These are phyloP conservation scores for Papiliotrema flavescens DNA, from an alignment of 1,284 basidiomycete genomes.

Conservation along the genomic window DNA sequence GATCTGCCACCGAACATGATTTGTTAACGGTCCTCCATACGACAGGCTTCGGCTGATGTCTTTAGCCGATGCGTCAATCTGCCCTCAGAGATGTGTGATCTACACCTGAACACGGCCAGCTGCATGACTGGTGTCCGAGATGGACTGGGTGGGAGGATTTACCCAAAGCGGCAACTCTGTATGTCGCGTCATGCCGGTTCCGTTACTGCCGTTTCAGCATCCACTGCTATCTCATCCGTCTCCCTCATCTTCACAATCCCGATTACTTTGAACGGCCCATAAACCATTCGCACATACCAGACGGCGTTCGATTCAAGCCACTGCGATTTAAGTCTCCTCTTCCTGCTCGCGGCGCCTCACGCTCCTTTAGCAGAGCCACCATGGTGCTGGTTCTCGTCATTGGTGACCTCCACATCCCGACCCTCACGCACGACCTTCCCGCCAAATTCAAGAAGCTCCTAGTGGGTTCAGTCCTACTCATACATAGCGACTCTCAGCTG, in stretches of 20 bases:
- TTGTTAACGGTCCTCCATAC: neutral
- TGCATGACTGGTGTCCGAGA: too few relatives aligned
- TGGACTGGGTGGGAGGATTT: too few relatives aligned
- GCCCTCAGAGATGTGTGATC: too few relatives aligned
- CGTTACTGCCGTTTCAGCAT: neutral
- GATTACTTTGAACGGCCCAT: too few relatives aligned
- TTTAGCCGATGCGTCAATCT: neutral
- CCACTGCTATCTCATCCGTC: neutral
- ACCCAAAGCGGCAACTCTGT: neutral
- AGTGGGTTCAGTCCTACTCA: constrained; percentile 46
- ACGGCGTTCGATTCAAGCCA: too few relatives aligned
- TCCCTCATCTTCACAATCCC: too few relatives aligned
- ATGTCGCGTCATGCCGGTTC: neutral
- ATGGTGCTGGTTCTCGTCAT: constrained; percentile 89
- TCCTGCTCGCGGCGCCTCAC: too few relatives aligned
- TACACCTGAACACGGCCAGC: too few relatives aligned
- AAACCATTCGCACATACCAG: too few relatives aligned
- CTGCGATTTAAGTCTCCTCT: too few relatives aligned
- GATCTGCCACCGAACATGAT: constrained; percentile 48
- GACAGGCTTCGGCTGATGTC: too few relatives aligned
- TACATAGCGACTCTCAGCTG: neutral
- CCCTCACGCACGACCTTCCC: constrained; percentile 80
- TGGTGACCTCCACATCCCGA: constrained; percentile 91
- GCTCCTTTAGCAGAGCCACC: too few relatives aligned
- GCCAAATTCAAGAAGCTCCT: constrained; percentile 96